A percentile compares a stretch with the other conserved stretches of the same genome.
phyloP scores from a whole-genome alignment of 2,329 filamentous ascomycete genomes.

The Cercospora nicotianae region DNA sequence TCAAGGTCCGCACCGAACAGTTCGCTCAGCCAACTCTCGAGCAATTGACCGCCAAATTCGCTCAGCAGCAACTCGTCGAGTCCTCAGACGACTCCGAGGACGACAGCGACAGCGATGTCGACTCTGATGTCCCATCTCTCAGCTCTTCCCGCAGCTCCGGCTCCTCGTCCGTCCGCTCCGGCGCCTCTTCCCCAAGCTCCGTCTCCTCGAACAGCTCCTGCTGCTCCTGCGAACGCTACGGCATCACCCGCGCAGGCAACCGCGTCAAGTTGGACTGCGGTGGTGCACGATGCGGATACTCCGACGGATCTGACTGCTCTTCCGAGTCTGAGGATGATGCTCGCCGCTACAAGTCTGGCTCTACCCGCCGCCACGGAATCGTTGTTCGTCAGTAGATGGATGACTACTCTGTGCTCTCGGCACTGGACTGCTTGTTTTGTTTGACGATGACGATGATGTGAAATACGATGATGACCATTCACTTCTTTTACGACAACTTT shows the following conservation, averaged over 20 bases:
- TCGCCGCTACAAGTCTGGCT: conserved; percentile 28
- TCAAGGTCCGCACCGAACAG: conserved; percentile 79
- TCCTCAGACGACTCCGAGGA: conserved; percentile 71
- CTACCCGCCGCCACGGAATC: conserved; percentile 50
- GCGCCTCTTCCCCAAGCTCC: conserved; percentile 48
- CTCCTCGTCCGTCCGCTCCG: conserved; percentile 11
- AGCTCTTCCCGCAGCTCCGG: conserved; percentile 64
- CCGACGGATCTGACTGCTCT: conserved; percentile 67
- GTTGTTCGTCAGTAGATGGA: conserved; percentile 40
- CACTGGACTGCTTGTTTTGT: conserved; percentile 1
- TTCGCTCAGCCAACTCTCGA: conserved; percentile 76
- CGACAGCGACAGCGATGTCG: conserved; percentile 45
- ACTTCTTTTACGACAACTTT: background rate
- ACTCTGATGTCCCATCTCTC: conserved; percentile 56
- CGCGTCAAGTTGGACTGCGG: conserved; percentile 96
- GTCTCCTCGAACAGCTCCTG: conserved; percentile 55
- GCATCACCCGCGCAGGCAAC: conserved; percentile 86
- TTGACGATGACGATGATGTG: conserved; percentile 7
- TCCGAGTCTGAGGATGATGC: conserved; percentile 61
- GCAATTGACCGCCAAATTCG: conserved; percentile 68
- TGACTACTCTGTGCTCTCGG: conserved; percentile 3
- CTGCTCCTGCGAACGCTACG: conserved; percentile 95
- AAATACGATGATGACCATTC: background rate
- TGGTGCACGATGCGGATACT: conserved; percentile 81
- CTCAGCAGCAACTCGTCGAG: conserved; percentile 48